Evolutionary conservation across 2,329 filamentous ascomycete species (phyloP), one percentile per base, ranked within the genome.

Genomic region (Tolypocladium inflatum): DNA sequence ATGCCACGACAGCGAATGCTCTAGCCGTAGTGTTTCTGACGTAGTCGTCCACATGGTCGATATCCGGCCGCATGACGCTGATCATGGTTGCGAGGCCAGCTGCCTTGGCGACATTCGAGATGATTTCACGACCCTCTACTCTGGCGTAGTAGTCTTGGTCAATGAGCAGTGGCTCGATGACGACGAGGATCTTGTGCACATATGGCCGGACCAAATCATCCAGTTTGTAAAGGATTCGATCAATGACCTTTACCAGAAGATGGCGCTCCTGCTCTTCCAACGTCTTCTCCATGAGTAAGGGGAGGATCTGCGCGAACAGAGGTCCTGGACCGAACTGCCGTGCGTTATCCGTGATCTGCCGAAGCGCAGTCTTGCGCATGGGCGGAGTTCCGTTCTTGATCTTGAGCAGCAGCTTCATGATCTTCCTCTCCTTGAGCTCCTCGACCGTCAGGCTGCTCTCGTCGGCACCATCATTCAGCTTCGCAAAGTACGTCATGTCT

Each of bases 71-170:
- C 94, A 99, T 99, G 10, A 92, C 96, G 75, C 91, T 96, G 72
- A 99, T 99, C 94, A 99, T 99, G 65, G 95, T 94, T 21, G 94
- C 94, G 57, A 99, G 83, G 70, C 94, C 95, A 61, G 95, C 94
- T 30, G 94, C 94, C 74, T 99, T 99, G 70, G 89, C 90, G 55
- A 99, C 84, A 71, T 99, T 99, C 57, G 93, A 97, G 66, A 99
- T 99, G 66, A 99, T 99, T 73, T 99, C 94, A 65, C 94, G 90
- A 73, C 94, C 94, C 74, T 99, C 94, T 6, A 99, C 94, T 71
- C 94, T 88, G 48, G 95, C 94, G 73, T 99, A 99, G 76, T 99
- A 99, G 75, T 99, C 95, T 76, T 99, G 94, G 70, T 99, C 95
- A 68, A 99, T 99, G 64, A 99, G 88, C 55, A 99, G 80, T n/a